phyloP scores from a whole-genome alignment of 345 rosid species.

The Melaleuca quinquenervia region DNA sequence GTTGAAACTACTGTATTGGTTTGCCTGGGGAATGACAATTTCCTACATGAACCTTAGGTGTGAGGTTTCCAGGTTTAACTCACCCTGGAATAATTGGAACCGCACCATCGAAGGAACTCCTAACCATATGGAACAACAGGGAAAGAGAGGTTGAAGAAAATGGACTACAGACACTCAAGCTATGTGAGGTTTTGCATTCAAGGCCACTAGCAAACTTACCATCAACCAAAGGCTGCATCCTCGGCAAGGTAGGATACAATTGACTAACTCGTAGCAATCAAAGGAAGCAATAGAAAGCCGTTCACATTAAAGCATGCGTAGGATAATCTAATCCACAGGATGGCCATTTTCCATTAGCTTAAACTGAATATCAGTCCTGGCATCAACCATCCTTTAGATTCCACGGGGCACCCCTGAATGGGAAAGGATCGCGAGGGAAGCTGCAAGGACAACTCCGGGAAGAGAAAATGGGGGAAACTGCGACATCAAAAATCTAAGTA shows the following conservation, averaged over 20 bases:
- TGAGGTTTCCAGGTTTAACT: slow-evolving; percentile 77
- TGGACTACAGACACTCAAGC: slow-evolving; percentile 30
- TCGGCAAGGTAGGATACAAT: slow-evolving; percentile 39
- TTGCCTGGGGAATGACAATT: neutral
- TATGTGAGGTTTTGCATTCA: slow-evolving; percentile 75
- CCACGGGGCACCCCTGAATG: slow-evolving; percentile 52
- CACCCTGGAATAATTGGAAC: slow-evolving; percentile 88
- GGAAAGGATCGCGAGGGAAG: slow-evolving; percentile 64
- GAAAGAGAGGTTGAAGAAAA: slow-evolving; percentile 66
- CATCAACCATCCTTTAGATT: slow-evolving; percentile 26
- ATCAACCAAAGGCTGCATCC: slow-evolving; percentile 55
- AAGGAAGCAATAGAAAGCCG: neutral
- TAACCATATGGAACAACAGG: slow-evolving; percentile 71
- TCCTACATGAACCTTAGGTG: slow-evolving; percentile 30
- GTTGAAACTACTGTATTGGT: neutral
- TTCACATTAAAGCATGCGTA: neutral
- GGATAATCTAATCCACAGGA: neutral
- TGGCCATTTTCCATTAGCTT: neutral
- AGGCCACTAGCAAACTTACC: slow-evolving; percentile 77
- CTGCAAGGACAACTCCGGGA: slow-evolving; percentile 88
- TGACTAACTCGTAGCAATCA: neutral
- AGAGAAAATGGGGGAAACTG: slow-evolving; percentile 97
- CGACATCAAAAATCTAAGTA: slow-evolving; percentile 79
- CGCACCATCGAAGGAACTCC: slow-evolving; percentile 76
- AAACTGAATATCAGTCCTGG: neutral